Evolutionary conservation across 495 filamentous ascomycete genomes (phyloP).

Genomic region (Penicillium antarcticum): DNA sequence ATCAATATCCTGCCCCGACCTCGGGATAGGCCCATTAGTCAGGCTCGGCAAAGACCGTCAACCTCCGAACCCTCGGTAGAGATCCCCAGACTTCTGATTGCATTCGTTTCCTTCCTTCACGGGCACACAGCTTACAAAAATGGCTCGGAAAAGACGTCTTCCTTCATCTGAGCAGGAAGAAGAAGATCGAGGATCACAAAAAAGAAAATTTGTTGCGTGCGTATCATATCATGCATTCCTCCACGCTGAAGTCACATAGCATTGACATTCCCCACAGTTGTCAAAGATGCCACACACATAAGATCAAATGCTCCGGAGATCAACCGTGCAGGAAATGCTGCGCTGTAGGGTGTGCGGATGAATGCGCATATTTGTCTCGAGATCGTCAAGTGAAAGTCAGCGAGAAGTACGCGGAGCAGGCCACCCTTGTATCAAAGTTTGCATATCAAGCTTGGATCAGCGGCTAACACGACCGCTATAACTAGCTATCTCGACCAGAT

Average conservation of each 20-base stretch:
- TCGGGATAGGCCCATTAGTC: not conserved
- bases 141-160: constrained; percentile 18
- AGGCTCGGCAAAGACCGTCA: not conserved
- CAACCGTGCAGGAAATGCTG: constrained; percentile 40
- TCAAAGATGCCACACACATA: constrained; percentile 44
- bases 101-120: not conserved
- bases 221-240: not conserved
- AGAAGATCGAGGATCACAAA: constrained; percentile 18
- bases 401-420: constrained; percentile 34
- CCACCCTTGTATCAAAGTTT: not conserved
- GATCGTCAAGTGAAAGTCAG: constrained; percentile 45
- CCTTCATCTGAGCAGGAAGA: constrained; percentile 9
- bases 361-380: constrained; percentile 37
- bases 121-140: not conserved
- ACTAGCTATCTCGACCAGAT: constrained; percentile 37
- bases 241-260: not conserved
- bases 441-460: not conserved
- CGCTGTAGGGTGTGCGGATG: constrained; percentile 33
- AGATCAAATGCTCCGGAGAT: constrained; percentile 46
- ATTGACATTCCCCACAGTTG: constrained; percentile 26
- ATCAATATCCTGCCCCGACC: too few species aligned
- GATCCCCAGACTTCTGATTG: not conserved
- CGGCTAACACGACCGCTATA: not conserved
- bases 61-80: constrained; percentile 12
- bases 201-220: constrained; percentile 40